These are phyloP conservation scores for Lotmaria passim DNA, from an alignment of 208 protist species.

Conservation along the genomic window DNA sequence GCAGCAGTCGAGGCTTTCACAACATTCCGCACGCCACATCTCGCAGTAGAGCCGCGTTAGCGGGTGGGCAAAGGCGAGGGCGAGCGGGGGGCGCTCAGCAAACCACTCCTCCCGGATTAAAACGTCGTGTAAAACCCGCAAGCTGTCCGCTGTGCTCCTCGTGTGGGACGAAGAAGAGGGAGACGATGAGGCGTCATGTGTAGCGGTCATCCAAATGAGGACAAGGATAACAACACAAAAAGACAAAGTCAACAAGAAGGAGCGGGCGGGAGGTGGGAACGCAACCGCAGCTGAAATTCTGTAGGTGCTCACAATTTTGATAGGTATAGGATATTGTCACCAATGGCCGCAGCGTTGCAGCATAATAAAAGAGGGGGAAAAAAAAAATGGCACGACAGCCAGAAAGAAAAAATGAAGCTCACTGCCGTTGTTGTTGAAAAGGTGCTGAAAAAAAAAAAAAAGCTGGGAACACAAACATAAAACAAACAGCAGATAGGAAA, in stretches of 20 bases:
- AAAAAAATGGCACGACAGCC: no score
- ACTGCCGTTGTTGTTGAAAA: no score
- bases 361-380: no score
- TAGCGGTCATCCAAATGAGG: not conserved
- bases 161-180: not conserved
- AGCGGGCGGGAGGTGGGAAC: no score
- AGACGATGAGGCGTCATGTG: not conserved
- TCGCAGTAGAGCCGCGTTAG: constrained; percentile 25
- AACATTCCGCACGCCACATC: constrained; percentile 30
- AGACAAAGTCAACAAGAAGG: not conserved
- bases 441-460: no score
- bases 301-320: no score
- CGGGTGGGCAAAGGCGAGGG: constrained; percentile 30
- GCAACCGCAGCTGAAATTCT: no score
- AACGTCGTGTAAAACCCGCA: constrained; percentile 18
- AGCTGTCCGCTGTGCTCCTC: not conserved
- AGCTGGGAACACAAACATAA: not conserved
- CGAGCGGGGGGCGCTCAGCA: constrained; percentile 26
- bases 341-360: no score
- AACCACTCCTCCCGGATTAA: constrained; percentile 25
- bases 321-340: no score
- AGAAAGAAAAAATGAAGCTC: no score
- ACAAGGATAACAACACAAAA: no score
- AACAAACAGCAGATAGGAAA: not conserved
- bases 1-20: constrained; percentile 1